Evolutionary conservation across 257 asterid species (phyloP).

Genomic region (Coffea eugenioides): DNA sequence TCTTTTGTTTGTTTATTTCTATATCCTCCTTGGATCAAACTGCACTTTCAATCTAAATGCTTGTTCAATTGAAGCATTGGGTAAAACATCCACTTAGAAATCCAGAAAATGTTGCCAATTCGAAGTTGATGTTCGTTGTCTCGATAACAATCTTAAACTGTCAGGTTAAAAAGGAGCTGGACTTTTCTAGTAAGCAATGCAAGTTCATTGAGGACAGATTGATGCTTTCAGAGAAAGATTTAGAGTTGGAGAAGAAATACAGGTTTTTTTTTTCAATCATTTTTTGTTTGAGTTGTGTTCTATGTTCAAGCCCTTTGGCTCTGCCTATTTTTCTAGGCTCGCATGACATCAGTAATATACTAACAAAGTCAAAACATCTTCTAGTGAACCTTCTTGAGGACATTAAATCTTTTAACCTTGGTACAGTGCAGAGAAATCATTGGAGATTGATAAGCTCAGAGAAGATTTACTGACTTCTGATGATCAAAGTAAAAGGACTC

Average conservation of each 20-base stretch:
- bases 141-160: conserved; percentile 18
- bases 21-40: neutral
- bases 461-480: conserved; percentile 40
- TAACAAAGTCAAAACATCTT: neutral
- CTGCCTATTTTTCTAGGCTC: neutral
- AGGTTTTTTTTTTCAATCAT: conserved; percentile 34
- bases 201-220: conserved; percentile 41
- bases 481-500: conserved; percentile 36
- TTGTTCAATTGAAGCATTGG: neutral
- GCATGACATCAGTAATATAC: conserved; percentile 1
- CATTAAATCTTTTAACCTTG: conserved; percentile 16
- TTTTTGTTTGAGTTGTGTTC: conserved; percentile 10
- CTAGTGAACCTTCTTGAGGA: neutral
- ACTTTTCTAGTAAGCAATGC: conserved; percentile 47
- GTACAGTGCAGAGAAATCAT: conserved; percentile 40
- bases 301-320: neutral
- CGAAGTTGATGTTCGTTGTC: neutral
- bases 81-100: neutral
- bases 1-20: neutral
- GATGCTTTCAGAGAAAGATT: conserved; percentile 32
- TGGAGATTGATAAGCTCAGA: conserved; percentile 43
- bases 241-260: conserved; percentile 37
- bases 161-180: conserved; percentile 61
- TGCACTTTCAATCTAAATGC: neutral
- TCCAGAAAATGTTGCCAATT: neutral